These are phyloP conservation scores for Xylaria venustula DNA, from an alignment of 495 filamentous ascomycete species.

Conservation along the genomic window DNA sequence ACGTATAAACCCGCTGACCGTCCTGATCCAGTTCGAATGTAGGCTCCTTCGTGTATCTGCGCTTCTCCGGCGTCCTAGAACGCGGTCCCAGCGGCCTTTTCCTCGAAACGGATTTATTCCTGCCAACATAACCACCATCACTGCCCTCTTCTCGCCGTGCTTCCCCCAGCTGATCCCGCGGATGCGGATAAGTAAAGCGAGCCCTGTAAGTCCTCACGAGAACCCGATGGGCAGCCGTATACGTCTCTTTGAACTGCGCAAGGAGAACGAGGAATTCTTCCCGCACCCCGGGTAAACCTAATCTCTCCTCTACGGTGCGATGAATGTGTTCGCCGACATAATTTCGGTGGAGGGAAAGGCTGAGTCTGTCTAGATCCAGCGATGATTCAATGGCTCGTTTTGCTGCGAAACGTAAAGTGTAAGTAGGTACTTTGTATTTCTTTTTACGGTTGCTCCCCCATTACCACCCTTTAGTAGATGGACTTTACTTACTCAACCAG, in stretches of 20 bases:
- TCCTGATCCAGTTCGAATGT: background rate
- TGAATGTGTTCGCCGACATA: no score
- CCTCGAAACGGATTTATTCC: no score
- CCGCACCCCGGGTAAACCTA: background rate
- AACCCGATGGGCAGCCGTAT: background rate
- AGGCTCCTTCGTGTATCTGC: background rate
- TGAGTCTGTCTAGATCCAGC: no score
- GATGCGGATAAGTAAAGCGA: background rate
- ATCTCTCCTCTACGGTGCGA: no score
- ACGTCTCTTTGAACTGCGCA: background rate
- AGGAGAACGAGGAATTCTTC: background rate
- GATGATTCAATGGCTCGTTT: no score
- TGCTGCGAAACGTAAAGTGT: no score
- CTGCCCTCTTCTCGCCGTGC: background rate
- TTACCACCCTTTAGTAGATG: no score
- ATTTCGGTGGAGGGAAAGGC: no score
- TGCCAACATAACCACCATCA: background rate
- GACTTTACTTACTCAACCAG: slow-evolving; percentile 3
- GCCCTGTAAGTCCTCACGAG: background rate
- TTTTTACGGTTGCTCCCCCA: no score
- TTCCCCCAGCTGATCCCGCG: background rate
- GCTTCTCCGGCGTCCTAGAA: background rate
- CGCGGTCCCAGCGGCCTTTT: background rate
- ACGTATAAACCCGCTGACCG: background rate
- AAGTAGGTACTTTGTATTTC: no score